Evolutionary conservation across 768 basidiomycete species (phyloP), one percentile per base, ranked within the genome.

Genomic region (Hygrocybe coccinea): DNA sequence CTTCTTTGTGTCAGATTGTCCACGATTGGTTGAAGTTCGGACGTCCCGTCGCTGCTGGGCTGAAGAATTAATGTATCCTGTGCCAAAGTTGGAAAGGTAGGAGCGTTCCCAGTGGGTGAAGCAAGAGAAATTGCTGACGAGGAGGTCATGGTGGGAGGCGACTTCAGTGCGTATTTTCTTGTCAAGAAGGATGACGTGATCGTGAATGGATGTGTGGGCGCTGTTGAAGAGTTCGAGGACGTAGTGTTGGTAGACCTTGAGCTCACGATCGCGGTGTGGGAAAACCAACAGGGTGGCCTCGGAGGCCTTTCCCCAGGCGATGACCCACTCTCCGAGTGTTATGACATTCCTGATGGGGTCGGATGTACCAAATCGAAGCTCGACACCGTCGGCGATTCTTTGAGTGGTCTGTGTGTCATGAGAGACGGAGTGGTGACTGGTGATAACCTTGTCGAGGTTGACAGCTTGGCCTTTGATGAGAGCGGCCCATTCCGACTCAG

Each of bases 401-500:
- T 59, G 52, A 25, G 22, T 51, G 3, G 37, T 35, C 1, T 50
- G 35, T 14, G 21, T 48, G n/a, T 54, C 55, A 10, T 17, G 47
- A 22, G 35, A 41, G 37, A 54, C 22, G 21, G 62, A 46, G 58
- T 63, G 59, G 39, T 49, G 12, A 2, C 52, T 51, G 5, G 50
- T 21, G 41, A 65, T 35, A 33, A 71, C 62, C 1, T 52, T 50
- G 58, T 70, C 62, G 52, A 72, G 62, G 58, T 70, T 57, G 57
- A 71, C 59, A 22, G 58, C 47, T 41, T 41, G 39, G 39, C 39
- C 39, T 19, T 11, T 41, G 39, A 41, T 14, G 14, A 41, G 39
- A 41, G 39, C 39, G 10, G 19, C 15, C 39, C 39, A 41, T 19
- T 41, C 10, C 5, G 15, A 14, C 19, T 41, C 39, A 19, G 39